Percentiles rank a stretch among this genome's conserved stretches.
phyloP scores from a whole-genome alignment of 148 eudicot genomes.

The Camellia sinensis region DNA sequence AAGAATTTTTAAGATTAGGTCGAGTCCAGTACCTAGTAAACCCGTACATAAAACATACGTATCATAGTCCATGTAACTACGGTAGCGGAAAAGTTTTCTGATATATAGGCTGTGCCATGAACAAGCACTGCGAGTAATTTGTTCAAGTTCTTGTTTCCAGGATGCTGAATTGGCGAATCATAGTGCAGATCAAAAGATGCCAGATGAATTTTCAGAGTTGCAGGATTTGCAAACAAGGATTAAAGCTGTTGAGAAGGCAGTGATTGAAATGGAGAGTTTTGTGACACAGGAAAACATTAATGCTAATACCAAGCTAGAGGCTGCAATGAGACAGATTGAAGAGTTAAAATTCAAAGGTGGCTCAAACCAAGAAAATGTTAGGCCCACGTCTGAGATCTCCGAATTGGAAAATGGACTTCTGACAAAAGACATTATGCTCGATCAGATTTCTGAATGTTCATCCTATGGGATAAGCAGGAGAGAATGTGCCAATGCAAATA shows the following conservation, averaged over 20 bases:
- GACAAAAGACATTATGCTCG: conserved; percentile 86
- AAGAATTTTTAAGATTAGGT: not conserved
- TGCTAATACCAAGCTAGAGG: conserved; percentile 52
- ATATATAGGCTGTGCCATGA: not conserved
- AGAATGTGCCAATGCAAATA: conserved; percentile 29
- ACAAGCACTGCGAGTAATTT: not conserved
- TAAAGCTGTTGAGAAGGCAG: conserved; percentile 55
- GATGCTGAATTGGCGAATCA: conserved; percentile 25
- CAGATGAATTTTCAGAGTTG: conserved; percentile 40
- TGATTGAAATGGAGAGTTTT: conserved; percentile 47
- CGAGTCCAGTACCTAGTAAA: not conserved
- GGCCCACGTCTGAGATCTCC: conserved; percentile 40
- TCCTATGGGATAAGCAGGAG: conserved; percentile 47
- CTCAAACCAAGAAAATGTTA: conserved; percentile 38
- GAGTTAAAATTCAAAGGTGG: conserved; percentile 53
- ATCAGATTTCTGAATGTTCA: conserved; percentile 73
- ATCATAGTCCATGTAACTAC: not conserved
- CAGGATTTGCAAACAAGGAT: conserved; percentile 52
- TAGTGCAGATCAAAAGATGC: conserved; percentile 22
- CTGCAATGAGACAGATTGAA: conserved; percentile 52
- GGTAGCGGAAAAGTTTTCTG: not conserved
- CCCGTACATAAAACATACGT: not conserved
- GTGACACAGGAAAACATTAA: conserved; percentile 45
- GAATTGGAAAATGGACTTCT: conserved; percentile 46
- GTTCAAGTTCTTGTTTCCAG: conserved; percentile 33